A percentile compares a stretch with the other conserved stretches of the same genome.
phyloP scores from a whole-genome alignment of 768 basidiomycete genomes.

The Tricholomella constricta region DNA sequence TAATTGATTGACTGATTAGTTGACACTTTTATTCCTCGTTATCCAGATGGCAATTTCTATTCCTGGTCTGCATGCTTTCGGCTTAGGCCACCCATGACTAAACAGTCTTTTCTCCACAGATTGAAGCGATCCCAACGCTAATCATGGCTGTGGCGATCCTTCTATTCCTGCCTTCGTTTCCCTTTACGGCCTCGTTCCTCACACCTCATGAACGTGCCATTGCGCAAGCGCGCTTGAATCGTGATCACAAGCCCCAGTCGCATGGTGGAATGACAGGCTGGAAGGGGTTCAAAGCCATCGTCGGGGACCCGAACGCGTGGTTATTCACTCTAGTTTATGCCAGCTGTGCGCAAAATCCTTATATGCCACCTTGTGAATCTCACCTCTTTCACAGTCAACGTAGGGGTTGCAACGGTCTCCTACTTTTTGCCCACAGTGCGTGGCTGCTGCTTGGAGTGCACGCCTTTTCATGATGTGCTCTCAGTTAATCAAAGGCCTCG shows the following conservation, averaged over 20 bases:
- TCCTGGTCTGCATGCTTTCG: slow-evolving; percentile 38
- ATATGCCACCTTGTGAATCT: neutral
- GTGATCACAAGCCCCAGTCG: slow-evolving; percentile 57
- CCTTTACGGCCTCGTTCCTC: slow-evolving; percentile 54
- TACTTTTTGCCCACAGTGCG: slow-evolving; percentile 58
- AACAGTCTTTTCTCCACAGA: slow-evolving; percentile 27
- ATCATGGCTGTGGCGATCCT: slow-evolving; percentile 52
- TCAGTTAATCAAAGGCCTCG: slow-evolving; percentile 56
- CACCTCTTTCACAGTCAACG: slow-evolving; percentile 42
- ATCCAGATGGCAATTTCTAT: slow-evolving; percentile 59
- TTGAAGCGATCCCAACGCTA: slow-evolving; percentile 58
- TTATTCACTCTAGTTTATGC: slow-evolving; percentile 53
- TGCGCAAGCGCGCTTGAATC: slow-evolving; percentile 55
- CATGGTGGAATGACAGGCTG: slow-evolving; percentile 61
- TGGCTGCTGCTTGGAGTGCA: neutral
- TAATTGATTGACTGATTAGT: neutral
- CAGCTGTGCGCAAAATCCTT: slow-evolving; percentile 39
- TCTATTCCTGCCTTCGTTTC: slow-evolving; percentile 55
- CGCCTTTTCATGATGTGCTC: neutral
- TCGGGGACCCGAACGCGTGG: slow-evolving; percentile 54
- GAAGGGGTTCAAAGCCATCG: slow-evolving; percentile 55
- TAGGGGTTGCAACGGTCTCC: slow-evolving; percentile 56
- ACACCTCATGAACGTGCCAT: slow-evolving; percentile 55
- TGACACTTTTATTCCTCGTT: slow-evolving; percentile 18
- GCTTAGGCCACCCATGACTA: neutral